Evolutionary conservation across 306 rosid genomes (phyloP), one percentile per base, ranked within the genome.

Genomic region (Prunus mume): DNA sequence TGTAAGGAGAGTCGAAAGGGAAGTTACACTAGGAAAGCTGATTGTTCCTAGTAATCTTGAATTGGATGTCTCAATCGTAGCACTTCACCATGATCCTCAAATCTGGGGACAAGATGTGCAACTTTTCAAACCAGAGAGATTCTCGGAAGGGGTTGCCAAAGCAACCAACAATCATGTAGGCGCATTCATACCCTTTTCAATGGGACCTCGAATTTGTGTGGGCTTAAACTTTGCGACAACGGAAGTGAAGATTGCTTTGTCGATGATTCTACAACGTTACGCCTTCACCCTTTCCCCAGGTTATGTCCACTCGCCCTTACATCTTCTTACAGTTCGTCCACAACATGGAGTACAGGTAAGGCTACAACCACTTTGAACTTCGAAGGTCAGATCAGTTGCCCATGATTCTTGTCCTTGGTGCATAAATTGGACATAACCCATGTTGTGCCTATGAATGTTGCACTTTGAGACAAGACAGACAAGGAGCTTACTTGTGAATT

Each of bases 191-290:
- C 85, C 85, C 34, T 77, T 82, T 20, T 79, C 72, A 25, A 8
- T 72, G 12, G 85, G 85, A 68, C 85, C 79, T 27, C 75, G 85
- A 32, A 77, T 9, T 12, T 82, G 85, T 52, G 85, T 73, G 13
- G 85, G 85, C 12, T 22, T 68, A 9, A 78, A 77, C 72, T 82
- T 73, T 15, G 82, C 79, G 7, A 19, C n/a, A 25, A 46, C 75
- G 0, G 79, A 82, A 78, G 72, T 32, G 9, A 82, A 77, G 71
- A 45, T 82, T 20, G 79, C 76, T 20, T 62, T 82, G 12, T 56
- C 76, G 0, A 82, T 82, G 85, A 77, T 77, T 47, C 61, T 82
- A 56, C 85, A 82, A 30, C 85, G 72, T 66, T 72, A 66, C 43
- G 5, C 66, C 52, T 77, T 82, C 71, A 73, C 79, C 38, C 68